Evolutionary conservation across 2,329 filamentous ascomycete species (phyloP).

Genomic region (Arthrobotrys entomopaga): DNA sequence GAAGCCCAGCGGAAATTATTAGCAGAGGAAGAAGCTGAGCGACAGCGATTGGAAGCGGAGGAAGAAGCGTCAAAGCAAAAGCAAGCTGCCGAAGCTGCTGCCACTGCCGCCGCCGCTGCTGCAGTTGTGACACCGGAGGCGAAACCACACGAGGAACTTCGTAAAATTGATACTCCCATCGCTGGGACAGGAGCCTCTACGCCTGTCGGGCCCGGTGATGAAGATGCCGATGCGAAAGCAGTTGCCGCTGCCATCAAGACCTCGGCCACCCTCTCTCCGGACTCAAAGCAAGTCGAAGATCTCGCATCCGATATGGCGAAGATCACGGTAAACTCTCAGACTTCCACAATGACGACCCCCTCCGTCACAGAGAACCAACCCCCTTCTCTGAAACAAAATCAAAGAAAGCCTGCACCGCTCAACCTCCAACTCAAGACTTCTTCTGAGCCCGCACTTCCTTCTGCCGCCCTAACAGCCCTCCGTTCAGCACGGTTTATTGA

Average conservation of each 20-base stretch:
- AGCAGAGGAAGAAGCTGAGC: slow-evolving; percentile 59
- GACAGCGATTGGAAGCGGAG: slow-evolving; percentile 56
- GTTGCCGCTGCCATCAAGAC: slow-evolving; percentile 60
- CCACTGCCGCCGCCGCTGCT: slow-evolving; percentile 16
- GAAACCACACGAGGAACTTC: slow-evolving; percentile 15
- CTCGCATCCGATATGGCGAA: slow-evolving; percentile 66
- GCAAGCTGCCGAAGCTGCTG: slow-evolving; percentile 56
- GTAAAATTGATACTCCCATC: slow-evolving; percentile 11
- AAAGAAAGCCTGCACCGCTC: slow-evolving; percentile 82
- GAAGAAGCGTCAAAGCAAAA: slow-evolving; percentile 53
- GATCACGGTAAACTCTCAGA: slow-evolving; percentile 65
- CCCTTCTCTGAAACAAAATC: slow-evolving; percentile 70
- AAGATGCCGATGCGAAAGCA: slow-evolving; percentile 32
- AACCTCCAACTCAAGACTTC: slow-evolving; percentile 87
- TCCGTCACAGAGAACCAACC: slow-evolving; percentile 64
- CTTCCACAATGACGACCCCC: slow-evolving; percentile 62
- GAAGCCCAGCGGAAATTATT: slow-evolving; percentile 58
- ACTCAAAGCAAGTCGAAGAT: slow-evolving; percentile 57
- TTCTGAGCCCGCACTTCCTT: slow-evolving; percentile 87
- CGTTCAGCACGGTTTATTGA: slow-evolving; percentile 90
- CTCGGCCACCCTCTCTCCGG: slow-evolving; percentile 20
- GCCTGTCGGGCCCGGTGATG: slow-evolving; percentile 28
- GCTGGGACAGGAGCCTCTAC: slow-evolving; percentile 20
- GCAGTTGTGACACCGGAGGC: slow-evolving; percentile 20
- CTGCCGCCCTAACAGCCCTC: slow-evolving; percentile 89